phyloP scores from a whole-genome alignment of 441 rosid genomes.

The Gossypium davidsonii region DNA sequence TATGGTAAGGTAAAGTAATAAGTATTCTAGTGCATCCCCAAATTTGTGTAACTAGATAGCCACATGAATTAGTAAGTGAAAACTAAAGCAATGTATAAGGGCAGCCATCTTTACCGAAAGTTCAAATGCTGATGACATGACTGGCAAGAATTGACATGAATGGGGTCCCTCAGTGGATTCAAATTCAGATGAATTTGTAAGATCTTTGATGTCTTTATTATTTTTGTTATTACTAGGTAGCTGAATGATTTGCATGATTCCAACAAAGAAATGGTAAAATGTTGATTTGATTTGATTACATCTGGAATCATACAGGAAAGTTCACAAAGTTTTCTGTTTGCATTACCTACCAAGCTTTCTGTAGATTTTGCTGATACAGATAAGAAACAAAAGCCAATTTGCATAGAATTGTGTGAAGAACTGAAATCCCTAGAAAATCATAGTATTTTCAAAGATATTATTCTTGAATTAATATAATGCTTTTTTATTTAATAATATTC shows the following conservation, averaged over 20 bases:
- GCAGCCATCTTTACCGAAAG: not conserved
- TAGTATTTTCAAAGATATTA: not conserved
- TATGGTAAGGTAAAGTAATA: not conserved
- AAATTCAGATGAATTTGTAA: conserved; percentile 12
- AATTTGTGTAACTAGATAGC: not conserved
- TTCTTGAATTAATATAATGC: not conserved
- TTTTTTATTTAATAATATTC: too few relatives aligned
- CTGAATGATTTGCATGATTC: conserved; percentile 12
- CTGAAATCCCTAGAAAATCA: not conserved
- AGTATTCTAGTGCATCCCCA: not conserved
- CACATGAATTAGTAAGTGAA: not conserved
- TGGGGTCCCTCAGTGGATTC: conserved; percentile 15
- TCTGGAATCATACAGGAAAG: not conserved
- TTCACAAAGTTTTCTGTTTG: not conserved
- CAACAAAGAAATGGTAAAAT: conserved; percentile 3
- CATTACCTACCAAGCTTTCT: conserved; percentile 6
- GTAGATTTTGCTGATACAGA: not conserved
- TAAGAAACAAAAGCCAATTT: conserved; percentile 4
- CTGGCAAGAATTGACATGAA: conserved; percentile 14
- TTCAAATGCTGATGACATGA: conserved; percentile 6
- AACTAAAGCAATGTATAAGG: not conserved
- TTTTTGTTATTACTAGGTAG: conserved; percentile 6
- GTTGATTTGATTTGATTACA: not conserved
- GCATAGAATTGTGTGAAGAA: not conserved
- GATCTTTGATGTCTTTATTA: conserved; percentile 2